Evolutionary conservation across 2,329 filamentous ascomycete genomes (phyloP).

Genomic region (Xylaria sp.): DNA sequence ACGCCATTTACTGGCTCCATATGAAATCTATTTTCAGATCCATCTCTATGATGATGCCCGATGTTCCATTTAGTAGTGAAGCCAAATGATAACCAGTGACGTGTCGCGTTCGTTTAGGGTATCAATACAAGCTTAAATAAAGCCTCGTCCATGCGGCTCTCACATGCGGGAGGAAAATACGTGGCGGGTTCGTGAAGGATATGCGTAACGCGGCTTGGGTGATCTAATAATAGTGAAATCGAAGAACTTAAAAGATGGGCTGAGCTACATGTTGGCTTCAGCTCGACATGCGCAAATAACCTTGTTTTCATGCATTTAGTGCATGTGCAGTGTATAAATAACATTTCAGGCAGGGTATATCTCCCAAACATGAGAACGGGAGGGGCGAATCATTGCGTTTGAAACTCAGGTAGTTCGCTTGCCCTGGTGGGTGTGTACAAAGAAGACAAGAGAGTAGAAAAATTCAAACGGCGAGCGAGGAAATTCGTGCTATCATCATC

Average conservation of each 20-base stretch:
- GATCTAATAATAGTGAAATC: not conserved
- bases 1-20: not conserved
- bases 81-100: not conserved
- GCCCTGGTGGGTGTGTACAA: not conserved
- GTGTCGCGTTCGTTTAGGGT: not conserved
- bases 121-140: not conserved
- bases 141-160: not conserved
- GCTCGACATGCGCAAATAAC: too few relatives aligned
- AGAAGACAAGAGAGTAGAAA: too few relatives aligned
- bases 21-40: not conserved
- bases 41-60: not conserved
- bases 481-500: not conserved
- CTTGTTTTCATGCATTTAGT: too few relatives aligned
- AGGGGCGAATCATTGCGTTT: not conserved
- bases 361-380: not conserved
- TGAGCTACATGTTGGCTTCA: too few relatives aligned
- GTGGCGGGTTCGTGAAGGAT: not conserved
- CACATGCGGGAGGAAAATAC: not conserved
- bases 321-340: not conserved
- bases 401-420: not conserved
- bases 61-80: not conserved
- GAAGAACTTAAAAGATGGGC: too few relatives aligned
- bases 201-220: not conserved
- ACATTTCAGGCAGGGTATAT: not conserved
- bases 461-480: not conserved